These are phyloP conservation scores for Kokia cookei DNA, from an alignment of 441 rosid genomes.

Conservation along the genomic window DNA sequence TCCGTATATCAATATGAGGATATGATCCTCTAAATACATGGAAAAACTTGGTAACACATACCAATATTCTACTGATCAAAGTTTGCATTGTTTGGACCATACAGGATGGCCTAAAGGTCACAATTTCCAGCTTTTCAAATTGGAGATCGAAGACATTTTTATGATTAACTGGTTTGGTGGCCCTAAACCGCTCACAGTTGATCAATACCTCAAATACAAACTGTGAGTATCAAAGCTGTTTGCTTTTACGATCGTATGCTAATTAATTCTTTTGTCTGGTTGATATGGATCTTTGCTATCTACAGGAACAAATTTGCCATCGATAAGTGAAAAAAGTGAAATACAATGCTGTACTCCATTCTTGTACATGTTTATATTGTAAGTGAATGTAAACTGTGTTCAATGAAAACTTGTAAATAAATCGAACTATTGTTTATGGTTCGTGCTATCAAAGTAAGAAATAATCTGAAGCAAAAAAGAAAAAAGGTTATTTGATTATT, in stretches of 20 bases:
- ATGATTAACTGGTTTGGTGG: constrained; percentile 91
- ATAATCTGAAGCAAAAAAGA: no score
- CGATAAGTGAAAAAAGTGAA: neutral
- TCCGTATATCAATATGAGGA: neutral
- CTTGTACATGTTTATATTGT: neutral
- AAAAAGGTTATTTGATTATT: neutral
- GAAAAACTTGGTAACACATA: neutral
- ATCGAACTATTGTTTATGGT: neutral
- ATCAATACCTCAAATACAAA: constrained; percentile 55
- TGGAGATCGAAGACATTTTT: constrained; percentile 64
- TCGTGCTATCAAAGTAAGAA: neutral
- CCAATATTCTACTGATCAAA: neutral
- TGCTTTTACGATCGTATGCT: neutral
- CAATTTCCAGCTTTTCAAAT: constrained; percentile 60
- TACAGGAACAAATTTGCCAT: constrained; percentile 17
- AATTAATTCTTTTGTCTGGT: constrained; percentile 7
- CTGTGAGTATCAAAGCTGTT: constrained; percentile 34
- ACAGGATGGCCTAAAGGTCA: constrained; percentile 84
- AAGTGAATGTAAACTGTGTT: neutral
- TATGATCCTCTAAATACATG: neutral
- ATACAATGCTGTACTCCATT: neutral
- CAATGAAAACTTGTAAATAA: constrained; percentile 8
- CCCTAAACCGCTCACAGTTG: constrained; percentile 69
- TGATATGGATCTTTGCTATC: neutral
- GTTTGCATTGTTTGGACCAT: constrained; percentile 5